Evolutionary conservation across 805 yeast genomes (phyloP).

Genomic region (Jamesozyma rosinii): DNA sequence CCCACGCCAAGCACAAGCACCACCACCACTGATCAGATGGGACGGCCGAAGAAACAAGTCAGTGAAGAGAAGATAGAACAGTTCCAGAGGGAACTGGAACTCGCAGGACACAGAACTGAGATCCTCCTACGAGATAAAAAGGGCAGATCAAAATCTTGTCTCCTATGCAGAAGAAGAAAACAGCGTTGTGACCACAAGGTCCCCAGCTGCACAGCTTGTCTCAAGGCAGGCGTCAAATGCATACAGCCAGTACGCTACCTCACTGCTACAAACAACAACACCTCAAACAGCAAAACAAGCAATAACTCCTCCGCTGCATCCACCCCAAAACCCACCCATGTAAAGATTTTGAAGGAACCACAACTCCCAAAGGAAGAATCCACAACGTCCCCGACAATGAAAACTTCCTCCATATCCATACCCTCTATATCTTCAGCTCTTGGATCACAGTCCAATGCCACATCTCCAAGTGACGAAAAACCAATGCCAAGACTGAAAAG

Average conservation of each 20-base stretch:
- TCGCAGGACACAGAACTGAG: constrained; percentile 28
- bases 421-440: neutral
- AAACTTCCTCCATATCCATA: neutral
- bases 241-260: constrained; percentile 54
- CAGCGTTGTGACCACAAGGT: constrained; percentile 58
- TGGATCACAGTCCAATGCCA: neutral
- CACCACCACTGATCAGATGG: constrained; percentile 18
- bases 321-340: neutral
- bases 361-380: neutral
- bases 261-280: constrained; percentile 2
- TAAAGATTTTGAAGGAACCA: neutral
- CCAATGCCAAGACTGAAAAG: neutral
- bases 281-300: neutral
- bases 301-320: neutral
- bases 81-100: constrained; percentile 28
- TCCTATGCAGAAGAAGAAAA: constrained; percentile 47
- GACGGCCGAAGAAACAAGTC: constrained; percentile 30
- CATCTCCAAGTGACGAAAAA: neutral
- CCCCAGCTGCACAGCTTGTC: constrained; percentile 58
- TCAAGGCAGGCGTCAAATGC: constrained; percentile 53
- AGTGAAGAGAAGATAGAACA: constrained; percentile 29
- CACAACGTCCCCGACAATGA: neutral
- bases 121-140: constrained; percentile 36
- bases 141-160: constrained; percentile 49
- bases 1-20: neutral